Evolutionary conservation across 176 grass and related monocot species (phyloP).

Genomic region (Paspalum vaginatum): DNA sequence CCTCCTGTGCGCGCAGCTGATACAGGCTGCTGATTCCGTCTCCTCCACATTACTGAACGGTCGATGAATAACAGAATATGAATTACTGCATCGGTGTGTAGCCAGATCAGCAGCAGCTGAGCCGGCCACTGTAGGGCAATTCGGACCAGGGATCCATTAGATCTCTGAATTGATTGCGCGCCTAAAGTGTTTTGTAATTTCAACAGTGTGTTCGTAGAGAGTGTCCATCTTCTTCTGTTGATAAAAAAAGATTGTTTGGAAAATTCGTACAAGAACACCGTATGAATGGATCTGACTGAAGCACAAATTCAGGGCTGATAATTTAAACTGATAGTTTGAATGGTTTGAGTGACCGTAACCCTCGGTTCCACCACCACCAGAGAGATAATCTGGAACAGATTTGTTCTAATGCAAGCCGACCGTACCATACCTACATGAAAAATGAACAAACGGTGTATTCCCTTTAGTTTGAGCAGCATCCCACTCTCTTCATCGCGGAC

Average conservation of each 20-base stretch:
- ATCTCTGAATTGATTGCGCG: background rate
- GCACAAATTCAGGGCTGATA: constrained; percentile 15
- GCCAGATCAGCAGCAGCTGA: background rate
- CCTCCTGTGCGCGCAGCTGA: constrained; percentile 32
- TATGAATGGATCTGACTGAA: constrained; percentile 20
- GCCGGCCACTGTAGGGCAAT: background rate
- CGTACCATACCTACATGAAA: constrained; percentile 39
- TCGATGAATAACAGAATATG: background rate
- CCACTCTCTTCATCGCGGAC: constrained; percentile 50
- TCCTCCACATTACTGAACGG: background rate
- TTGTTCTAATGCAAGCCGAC: constrained; percentile 23
- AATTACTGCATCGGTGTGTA: background rate
- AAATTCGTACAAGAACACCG: background rate
- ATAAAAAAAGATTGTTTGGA: background rate
- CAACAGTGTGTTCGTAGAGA: background rate
- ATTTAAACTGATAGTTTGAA: constrained; percentile 30
- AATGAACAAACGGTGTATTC: constrained; percentile 37
- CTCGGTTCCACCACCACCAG: constrained; percentile 27
- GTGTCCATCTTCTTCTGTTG: background rate
- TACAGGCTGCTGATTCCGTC: background rate
- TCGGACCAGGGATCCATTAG: background rate
- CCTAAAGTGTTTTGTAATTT: background rate
- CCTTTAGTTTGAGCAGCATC: constrained; percentile 66
- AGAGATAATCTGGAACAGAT: constrained; percentile 28
- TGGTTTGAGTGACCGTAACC: constrained; percentile 32